Base-by-base conservation (phyloP, 805 yeast species). In the Ogataea chonburiensis region DNA sequence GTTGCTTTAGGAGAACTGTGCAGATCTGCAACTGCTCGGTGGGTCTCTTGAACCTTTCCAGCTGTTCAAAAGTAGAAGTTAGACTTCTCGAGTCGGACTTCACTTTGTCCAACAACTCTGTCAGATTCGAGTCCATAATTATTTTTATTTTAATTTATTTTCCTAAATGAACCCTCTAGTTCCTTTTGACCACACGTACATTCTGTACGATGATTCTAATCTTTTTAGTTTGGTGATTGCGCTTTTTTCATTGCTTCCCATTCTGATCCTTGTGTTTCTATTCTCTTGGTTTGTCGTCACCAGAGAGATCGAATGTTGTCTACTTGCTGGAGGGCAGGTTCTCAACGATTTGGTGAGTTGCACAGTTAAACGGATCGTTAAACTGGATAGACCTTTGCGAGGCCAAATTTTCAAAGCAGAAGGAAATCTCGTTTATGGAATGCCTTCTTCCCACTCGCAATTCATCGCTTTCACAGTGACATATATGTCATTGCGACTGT, bases 361-460 rank as follows among this genome's bases (percentile, higher is more conserved):
- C 40, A 47, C 82, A 2, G 61, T 85, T 25, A 91, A 91, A 56
- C 67, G 68, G 14, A 24, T 75, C 1, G 59, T 87, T 24, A 76
- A 73, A 47, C 85, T 84, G 53, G 81, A 86, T 15, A 70, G 98
- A 43, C 98, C 98, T 0, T 3, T 40, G 2, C 41, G 39, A 17
- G 63, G 63, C 3, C 70, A 83, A 45, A 49, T 58, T 3, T 58
- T 55, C 37, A 58, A 58, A 33, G 31, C 45, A 13, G 56, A 53
- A 18, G 55, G 61, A 9, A 46, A 49, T 1, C 44, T 58, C 16
- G 79, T 83, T 1, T 88, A 81, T 57, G 98, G 98, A 0, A 91
- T 91, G 97, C 98, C 98, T 0, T 79, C 89, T 35, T 96, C 98
- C 1, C 98, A 91, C 61, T 79, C 96, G 0, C 98, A 91, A 63